Conservation (phyloP, 2,329 filamentous ascomycete species). For the Alternaria rosae region DNA sequence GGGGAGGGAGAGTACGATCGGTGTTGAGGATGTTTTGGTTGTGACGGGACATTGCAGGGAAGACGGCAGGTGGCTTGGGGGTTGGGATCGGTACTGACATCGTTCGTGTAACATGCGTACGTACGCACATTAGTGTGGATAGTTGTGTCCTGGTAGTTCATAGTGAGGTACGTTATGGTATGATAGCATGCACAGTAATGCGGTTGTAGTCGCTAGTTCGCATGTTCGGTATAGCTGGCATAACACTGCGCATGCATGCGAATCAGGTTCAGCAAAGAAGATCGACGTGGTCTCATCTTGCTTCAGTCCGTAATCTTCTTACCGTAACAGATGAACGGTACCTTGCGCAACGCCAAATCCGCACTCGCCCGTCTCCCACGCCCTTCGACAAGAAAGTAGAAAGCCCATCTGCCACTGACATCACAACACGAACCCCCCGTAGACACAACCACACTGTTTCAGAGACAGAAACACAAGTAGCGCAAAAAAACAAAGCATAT, state of each 20-base stretch:
- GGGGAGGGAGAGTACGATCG: background rate
- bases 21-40: background rate
- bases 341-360: background rate
- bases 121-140: constrained; percentile 8
- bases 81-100: constrained; percentile 8
- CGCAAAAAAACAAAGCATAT: background rate
- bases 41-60: background rate
- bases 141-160: background rate
- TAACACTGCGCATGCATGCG: background rate
- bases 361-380: background rate
- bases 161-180: background rate
- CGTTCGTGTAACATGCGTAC: constrained; percentile 16
- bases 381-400: background rate
- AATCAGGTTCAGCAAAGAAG: no score
- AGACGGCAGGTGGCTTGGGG: background rate
- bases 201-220: background rate
- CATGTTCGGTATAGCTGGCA: background rate
- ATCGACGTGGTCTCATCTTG: accelerated
- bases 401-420: constrained; percentile 16
- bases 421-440: constrained; percentile 11
- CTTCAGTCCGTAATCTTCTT: background rate
- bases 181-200: background rate
- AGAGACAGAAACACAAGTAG: constrained; percentile 5
- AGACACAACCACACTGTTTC: constrained; percentile 12
- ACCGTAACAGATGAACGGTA: background rate